phyloP scores from a whole-genome alignment of 1,284 basidiomycete genomes.

The Ustilago bromivora region DNA sequence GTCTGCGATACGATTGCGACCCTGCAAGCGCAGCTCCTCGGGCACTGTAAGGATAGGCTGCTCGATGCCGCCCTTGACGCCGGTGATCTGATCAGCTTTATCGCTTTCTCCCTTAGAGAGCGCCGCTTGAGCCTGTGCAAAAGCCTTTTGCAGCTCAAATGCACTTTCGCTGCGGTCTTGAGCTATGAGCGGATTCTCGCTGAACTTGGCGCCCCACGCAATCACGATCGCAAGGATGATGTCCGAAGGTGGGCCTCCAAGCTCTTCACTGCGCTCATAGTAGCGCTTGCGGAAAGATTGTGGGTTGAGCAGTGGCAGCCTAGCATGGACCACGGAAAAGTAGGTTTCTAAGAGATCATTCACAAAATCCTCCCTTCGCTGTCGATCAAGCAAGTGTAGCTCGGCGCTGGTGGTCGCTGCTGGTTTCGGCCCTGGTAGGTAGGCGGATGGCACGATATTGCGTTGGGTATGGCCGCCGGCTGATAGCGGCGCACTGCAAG shows the following conservation, averaged over 20 bases:
- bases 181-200: slow-evolving; percentile 83
- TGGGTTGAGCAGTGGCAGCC: slow-evolving; percentile 55
- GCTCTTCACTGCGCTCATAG: slow-evolving; percentile 40
- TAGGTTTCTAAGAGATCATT: slow-evolving; percentile 58
- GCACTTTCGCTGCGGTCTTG: slow-evolving; percentile 79
- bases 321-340: slow-evolving; percentile 57
- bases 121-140: slow-evolving; percentile 38
- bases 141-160: slow-evolving; percentile 44
- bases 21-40: slow-evolving; percentile 57
- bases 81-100: slow-evolving; percentile 46
- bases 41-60: slow-evolving; percentile 51
- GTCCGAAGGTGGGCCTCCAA: slow-evolving; percentile 72
- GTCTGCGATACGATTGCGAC: slow-evolving; percentile 82
- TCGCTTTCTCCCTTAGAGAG: slow-evolving; percentile 45
- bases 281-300: slow-evolving; percentile 48
- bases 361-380: slow-evolving; percentile 52
- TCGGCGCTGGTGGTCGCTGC: slow-evolving; percentile 50
- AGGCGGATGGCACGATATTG: slow-evolving; percentile 33
- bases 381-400: slow-evolving; percentile 44
- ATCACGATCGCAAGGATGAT: slow-evolving; percentile 86
- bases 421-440: slow-evolving; percentile 36
- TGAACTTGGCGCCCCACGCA: slow-evolving; percentile 91
- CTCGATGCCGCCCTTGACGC: slow-evolving; percentile 50
- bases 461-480: slow-evolving; percentile 30
- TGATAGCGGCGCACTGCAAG: slow-evolving; percentile 28